Evolutionary conservation across 1,284 basidiomycete species (phyloP).

Genomic region (Chondrostereum purpureum): DNA sequence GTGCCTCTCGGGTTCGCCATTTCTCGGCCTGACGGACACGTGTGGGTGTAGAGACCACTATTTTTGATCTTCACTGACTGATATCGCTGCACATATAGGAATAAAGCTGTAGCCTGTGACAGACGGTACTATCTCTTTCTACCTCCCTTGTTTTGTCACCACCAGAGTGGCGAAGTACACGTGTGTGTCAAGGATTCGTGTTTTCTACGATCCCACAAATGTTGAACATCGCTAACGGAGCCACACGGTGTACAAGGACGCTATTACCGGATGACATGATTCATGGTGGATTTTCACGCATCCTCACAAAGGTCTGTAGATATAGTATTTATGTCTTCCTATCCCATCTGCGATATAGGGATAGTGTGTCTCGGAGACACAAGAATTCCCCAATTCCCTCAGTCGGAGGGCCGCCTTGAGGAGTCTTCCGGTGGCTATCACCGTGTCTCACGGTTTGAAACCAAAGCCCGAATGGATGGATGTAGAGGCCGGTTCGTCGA

Average conservation of each 20-base stretch:
- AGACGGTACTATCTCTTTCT: slow-evolving; percentile 49
- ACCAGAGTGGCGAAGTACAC: slow-evolving; percentile 37
- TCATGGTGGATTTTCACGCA: slow-evolving; percentile 22
- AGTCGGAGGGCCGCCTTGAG: slow-evolving; percentile 4
- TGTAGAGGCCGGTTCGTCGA: slow-evolving; percentile 16
- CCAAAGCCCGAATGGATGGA: slow-evolving; percentile 20
- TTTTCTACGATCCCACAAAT: slow-evolving; percentile 24
- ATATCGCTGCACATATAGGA: slow-evolving; percentile 25
- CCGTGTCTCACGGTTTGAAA: slow-evolving; percentile 19
- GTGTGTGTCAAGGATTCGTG: slow-evolving; percentile 31
- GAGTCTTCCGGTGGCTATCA: neutral
- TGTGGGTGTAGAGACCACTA: slow-evolving; percentile 23
- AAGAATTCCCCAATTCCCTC: slow-evolving; percentile 22
- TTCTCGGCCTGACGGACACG: slow-evolving; percentile 32
- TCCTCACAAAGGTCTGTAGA: slow-evolving; percentile 21
- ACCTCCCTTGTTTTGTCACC: slow-evolving; percentile 42
- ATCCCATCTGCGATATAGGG: too few species aligned
- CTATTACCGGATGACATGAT: slow-evolving; percentile 20
- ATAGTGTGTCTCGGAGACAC: slow-evolving; percentile 16
- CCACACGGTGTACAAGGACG: slow-evolving; percentile 14
- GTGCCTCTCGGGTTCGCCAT: slow-evolving; percentile 22
- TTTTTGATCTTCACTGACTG: neutral
- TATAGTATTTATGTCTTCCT: too few species aligned
- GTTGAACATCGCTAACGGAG: slow-evolving; percentile 28
- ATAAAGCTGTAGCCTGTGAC: slow-evolving; percentile 52